Evolutionary conservation across 768 basidiomycete genomes (phyloP), one percentile per base, ranked within the genome.

Genomic region (Saitozyma sp.): DNA sequence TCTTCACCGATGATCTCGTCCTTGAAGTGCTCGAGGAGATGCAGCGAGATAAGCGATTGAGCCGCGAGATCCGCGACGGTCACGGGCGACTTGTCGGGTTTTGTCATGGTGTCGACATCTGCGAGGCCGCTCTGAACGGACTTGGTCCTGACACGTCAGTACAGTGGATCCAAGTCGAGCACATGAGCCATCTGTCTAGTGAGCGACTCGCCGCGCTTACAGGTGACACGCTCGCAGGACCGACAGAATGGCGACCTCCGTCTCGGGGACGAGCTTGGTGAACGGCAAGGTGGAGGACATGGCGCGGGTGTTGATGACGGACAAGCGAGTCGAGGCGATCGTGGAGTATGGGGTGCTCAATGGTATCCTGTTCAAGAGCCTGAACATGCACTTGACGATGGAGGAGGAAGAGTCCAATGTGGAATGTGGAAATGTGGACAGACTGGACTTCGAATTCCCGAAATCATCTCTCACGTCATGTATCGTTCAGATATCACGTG

Each of bases 1-100:
- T 99, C 95, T 79, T 99, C 96, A 40, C 94, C 96, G 45, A 98
- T 88, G 74, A 98, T 91, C 79, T 97, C 93, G 0, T 83, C 69
- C 0, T 94, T 95, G 80, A 96, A 98, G 0, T 88, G 86, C 11
- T 82, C 81, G 14, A 80, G 76, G 42, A 99, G 85, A 73, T 97
- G 88, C 8, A 88, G 83, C 63, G 89, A 89, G 70, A 99, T 87
- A 48, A 98, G 86, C 0, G 94, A 91, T 75, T 99, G 96, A 0
- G 94, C 91, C 4, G 94, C 85, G 78, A 88, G 93, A 80, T 98
- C 96, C 43, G 89, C 96, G 19, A 96, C 93, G 11, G 92, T 94
- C 1, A 95, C 92, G 9, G 92, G 92, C 1, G 88, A 89, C 79
- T 93, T 93, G 82, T 99, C 95, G 37, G 84, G 87, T 78, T 99